Base-by-base conservation (phyloP, 345 rosid species). In the Anastatica hierochuntica region DNA sequence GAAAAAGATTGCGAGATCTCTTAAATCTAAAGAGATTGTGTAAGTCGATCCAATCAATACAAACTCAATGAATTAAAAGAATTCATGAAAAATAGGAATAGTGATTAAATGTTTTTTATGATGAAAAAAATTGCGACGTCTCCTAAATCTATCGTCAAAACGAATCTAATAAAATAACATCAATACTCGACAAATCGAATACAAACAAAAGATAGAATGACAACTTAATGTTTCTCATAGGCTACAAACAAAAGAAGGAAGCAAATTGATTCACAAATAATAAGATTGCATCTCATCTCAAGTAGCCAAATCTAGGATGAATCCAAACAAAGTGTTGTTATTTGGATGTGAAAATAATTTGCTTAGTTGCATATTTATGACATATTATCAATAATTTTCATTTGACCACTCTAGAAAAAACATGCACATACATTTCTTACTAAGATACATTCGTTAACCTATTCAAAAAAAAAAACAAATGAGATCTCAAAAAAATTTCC, bases 391-490 rank as follows among this genome's bases (percentile, higher is more conserved):
- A 14, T 10, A 4, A 9, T 15, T 12, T 56, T 4, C 2, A 14
- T 40, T 9, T 38, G 56, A 55, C 40, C 27, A 54, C 11, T 4
- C 43, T 8, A 11, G 16, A 15, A 8, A 9, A 7, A n/a, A n/a
- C n/a, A n/a, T n/a, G n/a, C n/a, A n/a, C n/a, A n/a, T n/a, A n/a
- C n/a, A n/a, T n/a, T n/a, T n/a, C n/a, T n/a, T 19, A n/a, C n/a
- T n/a, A n/a, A 7, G 13, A 46, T 27, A 38, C 20, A 27, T 14
- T 29, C 42, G 8, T 37, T 49, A 26, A 24, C 39, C 58, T 49
- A 57, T 13, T 43, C 18, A 48, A 5, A 5, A 19, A 50, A 64
- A 48, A 27, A 47, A 47, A 47, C 55, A 48, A 17, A 59, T 0
- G n/a, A 27, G 21, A 57, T 57, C 23, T 27, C 26, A 14, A 35